Base-by-base conservation (phyloP, 768 basidiomycete genomes). In the Paxillus rubicundulus region DNA sequence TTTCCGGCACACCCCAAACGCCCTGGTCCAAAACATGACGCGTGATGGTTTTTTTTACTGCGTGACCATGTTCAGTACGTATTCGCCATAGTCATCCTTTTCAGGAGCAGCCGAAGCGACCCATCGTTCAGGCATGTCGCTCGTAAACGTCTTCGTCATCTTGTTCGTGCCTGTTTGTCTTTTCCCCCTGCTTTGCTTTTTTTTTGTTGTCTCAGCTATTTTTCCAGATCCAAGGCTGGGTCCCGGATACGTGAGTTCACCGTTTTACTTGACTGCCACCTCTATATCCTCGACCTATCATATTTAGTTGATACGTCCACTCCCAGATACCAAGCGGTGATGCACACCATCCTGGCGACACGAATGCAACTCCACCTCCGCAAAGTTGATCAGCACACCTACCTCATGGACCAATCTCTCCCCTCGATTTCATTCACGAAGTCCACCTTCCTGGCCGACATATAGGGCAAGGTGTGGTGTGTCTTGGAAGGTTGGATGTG, bases 321-420 rank as follows among this genome's bases (percentile, higher is more conserved):
- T 17, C 32, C 5, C 47, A 49, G 47, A 27, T 49, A 38, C 40
- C 49, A 50, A 28, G 42, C 32, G 30, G 42, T 42, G 3, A 44
- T 50, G 41, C 49, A 50, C 28, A 50, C 49, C 3, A 44, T 50
- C 2, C 40, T 50, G 7, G 49, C 42, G n/a, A 42, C 40, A 12
- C 39, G 49, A 14, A 50, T 50, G 49, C 49, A 50, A 16, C 16
- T 50, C 5, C 30, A 42, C 33, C 42, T 50, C n/a, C 42, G 39
- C 39, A 50, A 44, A 17, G 9, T 44, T 3, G 49, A 42, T 34
- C 41, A 40, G 20, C 2, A 4, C 18, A 17, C 21, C 6, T 16
- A 49, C 21, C 14, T 37, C 16, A 9, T 14, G 21, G 34, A 17
- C 36, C 34, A 37, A 17, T 24, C 24, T 4, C 34, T 36, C 5